A percentile compares a stretch with the other conserved stretches of the same genome.
Evolutionary conservation across 2,329 filamentous ascomycete genomes (phyloP).

Genomic region (Cladobotryum mycophilum): DNA sequence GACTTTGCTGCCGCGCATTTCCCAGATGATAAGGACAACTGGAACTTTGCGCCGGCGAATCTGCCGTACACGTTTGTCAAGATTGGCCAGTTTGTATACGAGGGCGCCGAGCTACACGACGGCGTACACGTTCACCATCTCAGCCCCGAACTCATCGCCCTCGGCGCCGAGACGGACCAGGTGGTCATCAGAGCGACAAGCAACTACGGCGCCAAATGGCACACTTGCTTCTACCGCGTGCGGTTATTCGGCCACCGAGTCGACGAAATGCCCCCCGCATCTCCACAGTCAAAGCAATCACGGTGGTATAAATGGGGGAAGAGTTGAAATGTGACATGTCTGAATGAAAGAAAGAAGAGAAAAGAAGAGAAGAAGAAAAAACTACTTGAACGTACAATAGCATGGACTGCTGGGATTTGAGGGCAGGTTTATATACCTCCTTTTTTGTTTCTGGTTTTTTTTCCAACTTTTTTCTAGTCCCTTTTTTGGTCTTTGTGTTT

Average conservation of each 20-base stretch:
- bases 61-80: conserved; percentile 44
- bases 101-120: conserved; percentile 36
- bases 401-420: background rate
- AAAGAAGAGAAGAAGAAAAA: background rate
- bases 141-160: conserved; percentile 40
- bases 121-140: conserved; percentile 49
- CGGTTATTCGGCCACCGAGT: conserved; percentile 44
- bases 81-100: conserved; percentile 51
- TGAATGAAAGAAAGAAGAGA: background rate
- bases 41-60: conserved; percentile 23
- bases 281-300: conserved; percentile 1
- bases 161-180: conserved; percentile 44
- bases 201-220: conserved; percentile 52
- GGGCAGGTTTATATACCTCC: background rate
- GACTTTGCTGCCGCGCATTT: conserved; percentile 40
- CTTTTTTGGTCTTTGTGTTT: background rate
- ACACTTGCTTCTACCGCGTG: conserved; percentile 63
- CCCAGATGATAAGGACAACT: conserved; percentile 23
- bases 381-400: too few relatives aligned
- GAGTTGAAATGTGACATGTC: conserved; percentile 3
- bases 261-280: conserved; percentile 18
- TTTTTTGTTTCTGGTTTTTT: background rate
- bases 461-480: background rate
- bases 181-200: conserved; percentile 49
- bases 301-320: background rate